Percentiles rank a stretch among this genome's conserved stretches.
These are phyloP conservation scores for Arachnomyces sp. DNA, from an alignment of 2,329 filamentous ascomycete genomes.

Conservation along the genomic window DNA sequence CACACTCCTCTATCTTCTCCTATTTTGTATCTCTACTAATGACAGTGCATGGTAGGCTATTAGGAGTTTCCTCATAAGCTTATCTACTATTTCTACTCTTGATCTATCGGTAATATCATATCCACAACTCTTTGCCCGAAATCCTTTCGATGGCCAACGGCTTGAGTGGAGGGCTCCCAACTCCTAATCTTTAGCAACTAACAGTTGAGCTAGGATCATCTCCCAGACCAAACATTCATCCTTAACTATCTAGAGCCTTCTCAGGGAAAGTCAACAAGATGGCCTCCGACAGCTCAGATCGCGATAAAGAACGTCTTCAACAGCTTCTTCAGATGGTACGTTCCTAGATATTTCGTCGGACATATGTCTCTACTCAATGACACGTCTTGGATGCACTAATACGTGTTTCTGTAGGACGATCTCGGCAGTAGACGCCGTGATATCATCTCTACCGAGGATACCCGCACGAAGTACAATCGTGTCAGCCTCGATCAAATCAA, in stretches of 20 bases:
- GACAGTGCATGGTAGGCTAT: too few species aligned
- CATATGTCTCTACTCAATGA: too few species aligned
- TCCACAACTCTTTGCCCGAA: too few species aligned
- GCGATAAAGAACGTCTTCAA: slow-evolving; percentile 15
- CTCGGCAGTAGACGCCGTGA: slow-evolving; percentile 30
- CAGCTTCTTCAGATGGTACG: slow-evolving; percentile 23
- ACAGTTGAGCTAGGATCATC: too few species aligned
- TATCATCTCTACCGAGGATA: slow-evolving; percentile 26
- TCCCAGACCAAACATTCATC: neutral
- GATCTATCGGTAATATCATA: too few species aligned
- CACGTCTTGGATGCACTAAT: too few species aligned
- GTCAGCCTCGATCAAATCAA: slow-evolving; percentile 21
- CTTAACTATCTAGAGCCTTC: neutral
- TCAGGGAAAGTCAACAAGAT: too few species aligned
- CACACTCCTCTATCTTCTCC: neutral
- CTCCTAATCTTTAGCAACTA: neutral
- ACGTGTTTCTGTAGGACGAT: slow-evolving; percentile 22
- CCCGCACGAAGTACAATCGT: slow-evolving; percentile 7
- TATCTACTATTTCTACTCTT: slow-evolving; percentile 1
- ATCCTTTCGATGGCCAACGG: too few species aligned
- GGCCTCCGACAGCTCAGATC: too few species aligned
- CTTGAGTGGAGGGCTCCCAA: slow-evolving; percentile 2
- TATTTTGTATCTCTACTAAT: neutral
- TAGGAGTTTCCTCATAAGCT: neutral
- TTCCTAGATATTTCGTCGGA: neutral